phyloP scores from a whole-genome alignment of 1,284 basidiomycete genomes.

The Xerocomus amazonicus region DNA sequence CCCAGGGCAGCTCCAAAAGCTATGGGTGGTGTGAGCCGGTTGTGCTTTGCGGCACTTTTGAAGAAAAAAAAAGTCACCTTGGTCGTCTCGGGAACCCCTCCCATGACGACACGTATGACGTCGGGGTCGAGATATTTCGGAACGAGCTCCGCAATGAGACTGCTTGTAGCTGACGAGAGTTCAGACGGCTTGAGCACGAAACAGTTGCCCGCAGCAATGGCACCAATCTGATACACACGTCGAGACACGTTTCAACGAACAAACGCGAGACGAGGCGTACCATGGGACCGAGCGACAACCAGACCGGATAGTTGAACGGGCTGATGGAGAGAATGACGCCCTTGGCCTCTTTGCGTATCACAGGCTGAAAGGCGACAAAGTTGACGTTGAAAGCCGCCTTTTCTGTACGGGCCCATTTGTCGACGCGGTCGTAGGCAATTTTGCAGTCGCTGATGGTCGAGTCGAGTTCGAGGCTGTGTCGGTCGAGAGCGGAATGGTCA shows the following conservation, averaged over 20 bases:
- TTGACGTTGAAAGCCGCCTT: conserved; percentile 53
- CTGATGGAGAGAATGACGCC: conserved; percentile 67
- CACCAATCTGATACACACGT: conserved; percentile 46
- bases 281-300: conserved; percentile 50
- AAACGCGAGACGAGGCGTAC: conserved; percentile 34
- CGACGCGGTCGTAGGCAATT: conserved; percentile 63
- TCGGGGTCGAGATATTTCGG: conserved; percentile 81
- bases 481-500: background rate
- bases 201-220: conserved; percentile 79
- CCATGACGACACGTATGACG: conserved; percentile 71
- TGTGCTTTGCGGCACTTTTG: background rate
- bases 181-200: conserved; percentile 82
- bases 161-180: conserved; percentile 60
- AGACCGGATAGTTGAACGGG: conserved; percentile 63
- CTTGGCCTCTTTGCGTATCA: conserved; percentile 73
- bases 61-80: conserved; percentile 39
- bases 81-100: conserved; percentile 71
- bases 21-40: conserved; percentile 24
- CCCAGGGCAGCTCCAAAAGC: conserved; percentile 82
- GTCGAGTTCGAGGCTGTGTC: conserved; percentile 52
- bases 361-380: conserved; percentile 55
- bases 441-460: conserved; percentile 58
- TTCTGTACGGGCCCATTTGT: conserved; percentile 75
- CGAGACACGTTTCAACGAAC: background rate
- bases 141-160: conserved; percentile 70